Conservation (phyloP, 2,329 filamentous ascomycete genomes). For the Zymoseptoria pseudotritici region DNA sequence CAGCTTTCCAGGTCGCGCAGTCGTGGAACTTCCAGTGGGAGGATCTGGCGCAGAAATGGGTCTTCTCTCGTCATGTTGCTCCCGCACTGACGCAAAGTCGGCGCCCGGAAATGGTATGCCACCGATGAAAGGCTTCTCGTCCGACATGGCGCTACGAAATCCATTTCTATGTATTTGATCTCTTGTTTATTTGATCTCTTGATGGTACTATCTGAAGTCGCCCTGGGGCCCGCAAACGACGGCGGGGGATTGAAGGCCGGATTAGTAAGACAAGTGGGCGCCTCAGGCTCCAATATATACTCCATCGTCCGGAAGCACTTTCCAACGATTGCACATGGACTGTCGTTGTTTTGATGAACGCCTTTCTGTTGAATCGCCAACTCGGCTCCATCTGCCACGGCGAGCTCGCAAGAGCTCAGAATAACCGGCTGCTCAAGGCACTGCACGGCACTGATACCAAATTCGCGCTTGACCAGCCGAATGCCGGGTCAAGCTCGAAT, state of each 20-base stretch:
- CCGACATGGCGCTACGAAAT: background rate
- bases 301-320: no score
- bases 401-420: slow-evolving; percentile 58
- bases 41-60: background rate
- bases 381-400: slow-evolving; percentile 59
- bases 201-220: no score
- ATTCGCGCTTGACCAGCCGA: slow-evolving; percentile 57
- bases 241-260: no score
- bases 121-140: background rate
- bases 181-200: no score
- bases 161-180: background rate
- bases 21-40: background rate
- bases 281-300: no score
- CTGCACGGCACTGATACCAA: slow-evolving; percentile 61
- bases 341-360: slow-evolving; percentile 51
- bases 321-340: no score
- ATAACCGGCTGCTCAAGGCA: slow-evolving; percentile 58
- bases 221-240: no score
- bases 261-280: no score
- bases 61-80: background rate
- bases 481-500: slow-evolving; percentile 2
- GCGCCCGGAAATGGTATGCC: background rate
- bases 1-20: background rate
- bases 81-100: background rate
- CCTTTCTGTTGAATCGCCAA: slow-evolving; percentile 67